Base-by-base conservation (phyloP, 495 filamentous ascomycete species). In the Symbiotaphrina buchneri region DNA sequence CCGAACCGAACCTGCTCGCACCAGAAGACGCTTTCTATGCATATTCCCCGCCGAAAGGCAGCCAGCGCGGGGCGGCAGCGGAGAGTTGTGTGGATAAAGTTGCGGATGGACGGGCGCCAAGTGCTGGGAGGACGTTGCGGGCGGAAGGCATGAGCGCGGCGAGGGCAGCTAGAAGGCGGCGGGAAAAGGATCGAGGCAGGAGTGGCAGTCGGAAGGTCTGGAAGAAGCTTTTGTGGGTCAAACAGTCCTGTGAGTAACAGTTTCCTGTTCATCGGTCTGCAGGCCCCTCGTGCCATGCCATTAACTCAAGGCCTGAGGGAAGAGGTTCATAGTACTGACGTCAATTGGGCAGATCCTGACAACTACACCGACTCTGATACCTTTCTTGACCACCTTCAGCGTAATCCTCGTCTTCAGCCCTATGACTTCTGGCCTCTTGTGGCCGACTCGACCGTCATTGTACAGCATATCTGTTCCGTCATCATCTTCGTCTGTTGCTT, bases 341-440 rank as follows among this genome's bases (percentile, higher is more conserved):
- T 37, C 15, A 7, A 8, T 1, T 18, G 16, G 4, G 22, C 38
- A 92, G 81, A 92, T 49, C 85, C 90, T 13, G 87, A 97, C 53
- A 97, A 97, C 47, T 95, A 94, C 52, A 95, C 90, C 29, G 87
- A 97, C 47, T 79, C 83, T 47, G 73, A 76, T 27, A 92, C 83
- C 15, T 97, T 97, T 42, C 74, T 97, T 34, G 84, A 90, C 43
- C 80, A 93, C 39, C 66, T 97, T 6, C 90, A 97, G 48, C 74
- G 85, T 15, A 97, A 97, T 48, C 87, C 85, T 8, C 72, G 83
- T 11, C 70, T 95, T 24, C 74, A 83, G 26, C 84, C 87, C 0
- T 97, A 97, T 46, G 82, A 95, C 46, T 97, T 97, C 55, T 97
- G 90, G 83, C 80, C 83, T 2, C 61, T 97, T 4, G 79, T 95